Base-by-base conservation (phyloP, 1,139 yeast species). In the Entelexis sorbosivorans region DNA sequence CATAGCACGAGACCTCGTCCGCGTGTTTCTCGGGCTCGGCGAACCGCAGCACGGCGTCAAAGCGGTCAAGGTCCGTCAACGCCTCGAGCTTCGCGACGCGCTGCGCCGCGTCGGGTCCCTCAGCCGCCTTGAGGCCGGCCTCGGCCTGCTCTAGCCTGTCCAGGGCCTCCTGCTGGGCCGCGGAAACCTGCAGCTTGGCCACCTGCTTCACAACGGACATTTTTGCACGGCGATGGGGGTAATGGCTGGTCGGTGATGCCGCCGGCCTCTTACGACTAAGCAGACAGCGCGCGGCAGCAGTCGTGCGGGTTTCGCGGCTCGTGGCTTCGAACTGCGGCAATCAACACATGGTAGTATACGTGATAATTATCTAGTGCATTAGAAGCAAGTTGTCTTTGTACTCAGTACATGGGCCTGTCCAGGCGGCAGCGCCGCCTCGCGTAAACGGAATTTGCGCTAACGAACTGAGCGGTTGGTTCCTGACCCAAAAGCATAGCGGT, bases 1-100 rank as follows among this genome's bases (percentile, higher is more conserved):
- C 59, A 10, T 73, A 29, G 28, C 26, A 24, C 5, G 44, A 17
- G 13, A 42, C 74, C 62, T 85, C 95, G 38, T 60, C 51, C n/a
- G 59, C 54, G 38, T 53, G 47, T 20, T 52, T 44, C 8, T 48
- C 44, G 8, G 56, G 50, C 33, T 53, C 52, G 8, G 47, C 53
- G 19, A 79, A 61, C 49, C 73, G 70, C 28, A 69, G 64, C 0
- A 89, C 94, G 51, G 73, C 69, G 50, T 68, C 67, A 64, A 82
- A 86, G 59, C 74, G 73, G 63, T 87, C 96, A 61, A 81, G 72
- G 61, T 82, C 80, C 64, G 85, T 82, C 61, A 82, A 69, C 1
- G 95, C 79, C 7, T 81, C 81, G 38, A 86, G 66, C 60, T 81
- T 78, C 58, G 81, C 74, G 60, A 74, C 78, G 59, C 80, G 69